Conservation (phyloP, 208 protist species). For the Trypanosoma vivax region DNA sequence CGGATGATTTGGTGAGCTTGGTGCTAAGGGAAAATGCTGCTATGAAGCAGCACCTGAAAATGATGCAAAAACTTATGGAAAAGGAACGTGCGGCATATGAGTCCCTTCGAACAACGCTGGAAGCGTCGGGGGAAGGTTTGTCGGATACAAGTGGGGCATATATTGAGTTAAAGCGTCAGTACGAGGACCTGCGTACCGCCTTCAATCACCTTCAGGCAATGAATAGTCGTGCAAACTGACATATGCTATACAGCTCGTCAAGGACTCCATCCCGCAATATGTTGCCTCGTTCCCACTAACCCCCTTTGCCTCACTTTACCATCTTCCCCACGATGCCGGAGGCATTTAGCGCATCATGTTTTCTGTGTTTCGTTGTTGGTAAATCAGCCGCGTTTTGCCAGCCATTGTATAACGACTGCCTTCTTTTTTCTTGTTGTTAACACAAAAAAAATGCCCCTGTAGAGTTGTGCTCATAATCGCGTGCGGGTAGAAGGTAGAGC, state of each 20-base stretch:
- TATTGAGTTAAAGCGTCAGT: slow-evolving; percentile 5
- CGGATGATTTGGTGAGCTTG: background rate
- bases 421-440: background rate
- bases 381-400: background rate
- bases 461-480: no score
- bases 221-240: background rate
- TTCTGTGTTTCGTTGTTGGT: slow-evolving; percentile 10
- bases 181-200: slow-evolving; percentile 16
- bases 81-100: slow-evolving; percentile 36
- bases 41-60: slow-evolving; percentile 46
- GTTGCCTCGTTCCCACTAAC: no score
- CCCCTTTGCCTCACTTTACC: no score
- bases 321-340: no score
- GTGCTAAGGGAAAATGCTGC: slow-evolving; percentile 37
- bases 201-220: slow-evolving; percentile 15
- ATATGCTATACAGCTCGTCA: no score
- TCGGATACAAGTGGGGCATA: background rate
- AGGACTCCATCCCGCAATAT: no score
- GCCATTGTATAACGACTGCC: background rate
- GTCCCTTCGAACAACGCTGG: background rate
- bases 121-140: background rate
- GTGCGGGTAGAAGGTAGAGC: background rate
- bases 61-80: slow-evolving; percentile 45
- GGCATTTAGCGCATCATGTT: no score
- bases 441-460: no score